Conservation (phyloP, 768 basidiomycete species). For the Termitomyces sp. region DNA sequence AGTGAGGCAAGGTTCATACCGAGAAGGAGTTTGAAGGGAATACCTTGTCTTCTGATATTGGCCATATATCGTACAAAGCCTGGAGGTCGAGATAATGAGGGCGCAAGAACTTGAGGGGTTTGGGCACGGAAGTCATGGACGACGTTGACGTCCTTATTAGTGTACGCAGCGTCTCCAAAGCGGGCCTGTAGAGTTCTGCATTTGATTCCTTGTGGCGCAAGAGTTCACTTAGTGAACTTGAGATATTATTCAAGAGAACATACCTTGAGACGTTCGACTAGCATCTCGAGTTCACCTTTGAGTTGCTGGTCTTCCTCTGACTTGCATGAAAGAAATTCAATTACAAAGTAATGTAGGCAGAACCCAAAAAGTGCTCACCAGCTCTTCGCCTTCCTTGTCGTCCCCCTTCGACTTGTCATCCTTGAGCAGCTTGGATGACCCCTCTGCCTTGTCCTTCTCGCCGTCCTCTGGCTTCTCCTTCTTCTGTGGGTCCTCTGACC, state of each 20-base stretch:
- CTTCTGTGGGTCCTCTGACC: slow-evolving; percentile 72
- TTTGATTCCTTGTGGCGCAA: slow-evolving; percentile 68
- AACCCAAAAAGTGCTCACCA: slow-evolving; percentile 49
- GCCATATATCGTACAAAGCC: slow-evolving; percentile 77
- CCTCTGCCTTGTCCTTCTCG: slow-evolving; percentile 47
- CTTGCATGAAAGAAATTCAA: slow-evolving; percentile 31
- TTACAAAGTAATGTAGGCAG: neutral
- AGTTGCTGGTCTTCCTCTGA: slow-evolving; percentile 95
- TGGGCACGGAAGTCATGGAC: slow-evolving; percentile 98
- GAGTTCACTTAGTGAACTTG: neutral
- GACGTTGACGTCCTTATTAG: slow-evolving; percentile 95
- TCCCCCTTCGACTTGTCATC: slow-evolving; percentile 39
- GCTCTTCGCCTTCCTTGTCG: slow-evolving; percentile 59
- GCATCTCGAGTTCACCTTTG: slow-evolving; percentile 93
- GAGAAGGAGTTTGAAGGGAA: neutral
- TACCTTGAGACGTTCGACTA: slow-evolving; percentile 90
- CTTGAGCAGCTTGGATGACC: slow-evolving; percentile 50
- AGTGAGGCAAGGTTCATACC: neutral
- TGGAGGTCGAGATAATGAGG: slow-evolving; percentile 90
- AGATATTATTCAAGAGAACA: slow-evolving; percentile 12
- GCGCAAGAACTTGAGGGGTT: slow-evolving; percentile 96
- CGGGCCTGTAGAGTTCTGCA: slow-evolving; percentile 77
- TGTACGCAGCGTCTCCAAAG: slow-evolving; percentile 89
- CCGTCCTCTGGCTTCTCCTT: slow-evolving; percentile 42
- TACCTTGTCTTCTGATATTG: slow-evolving; percentile 75